Evolutionary conservation across 2,329 filamentous ascomycete species (phyloP), one percentile per base, ranked within the genome.

Genomic region (Ceratocystis cubensis): DNA sequence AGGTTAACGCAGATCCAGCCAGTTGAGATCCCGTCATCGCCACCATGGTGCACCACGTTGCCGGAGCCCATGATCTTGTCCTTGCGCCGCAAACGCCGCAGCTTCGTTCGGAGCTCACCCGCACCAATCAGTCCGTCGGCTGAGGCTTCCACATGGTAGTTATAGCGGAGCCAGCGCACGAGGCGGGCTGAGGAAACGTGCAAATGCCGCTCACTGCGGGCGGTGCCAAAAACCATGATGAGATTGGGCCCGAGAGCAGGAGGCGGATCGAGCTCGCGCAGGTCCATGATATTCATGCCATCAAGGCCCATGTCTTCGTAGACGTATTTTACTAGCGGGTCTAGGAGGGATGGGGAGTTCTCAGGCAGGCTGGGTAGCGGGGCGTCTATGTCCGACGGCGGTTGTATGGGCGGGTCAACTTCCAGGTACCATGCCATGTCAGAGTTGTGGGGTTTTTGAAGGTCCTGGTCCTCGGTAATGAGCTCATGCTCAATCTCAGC

Each of bases 1-100:
- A 94, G 82, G 73, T 96, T 95, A 69, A 97, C 89, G 75, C 94
- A 99, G 22, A 99, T 88, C 94, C 94, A 99, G 8, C 91, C 92
- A 0, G 93, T 96, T 13, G 88, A 87, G 64, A 96, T 89, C 1
- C 92, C 93, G 72, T 96, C 90, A 71, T 96, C 92, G 1, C 82
- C 78, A 61, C 82, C 82, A 10, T 84, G 83, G 5, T 84, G 79
- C 61, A 82, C 80, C n/a, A 85, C 84, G 0, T 84, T 83, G 1
- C 85, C 85, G 68, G 83, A 88, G 15, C 89, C 91, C 70, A 96
- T 78, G 69, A 96, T 79, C 74, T 90, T 91, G 41, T 91, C 88
- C 71, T 88, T 87, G 74, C 90, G 89, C 6, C 88, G 86, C 74
- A 92, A 88, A 53, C 94, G 82, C 45, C 88, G 81, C 69, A 96